Evolutionary conservation across 208 protist species (phyloP).

Genomic region (Acanthamoeba culbertsoni): DNA sequence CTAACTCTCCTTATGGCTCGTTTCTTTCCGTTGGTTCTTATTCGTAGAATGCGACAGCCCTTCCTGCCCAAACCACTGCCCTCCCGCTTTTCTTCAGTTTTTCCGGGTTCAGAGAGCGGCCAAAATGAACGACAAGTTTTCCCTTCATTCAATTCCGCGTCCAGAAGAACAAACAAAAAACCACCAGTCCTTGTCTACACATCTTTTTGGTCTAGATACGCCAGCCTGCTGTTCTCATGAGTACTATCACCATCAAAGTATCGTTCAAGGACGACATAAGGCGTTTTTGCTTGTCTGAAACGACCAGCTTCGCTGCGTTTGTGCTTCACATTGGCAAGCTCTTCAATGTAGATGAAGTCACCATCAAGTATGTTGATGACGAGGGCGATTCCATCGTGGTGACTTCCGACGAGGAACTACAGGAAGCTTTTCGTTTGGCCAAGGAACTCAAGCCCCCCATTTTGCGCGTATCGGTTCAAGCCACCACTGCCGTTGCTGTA

Average conservation of each 20-base stretch:
- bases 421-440: constrained; percentile 11
- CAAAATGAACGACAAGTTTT: background rate
- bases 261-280: background rate
- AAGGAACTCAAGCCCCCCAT: constrained; percentile 47
- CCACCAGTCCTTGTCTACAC: too few relatives aligned
- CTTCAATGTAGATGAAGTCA: background rate
- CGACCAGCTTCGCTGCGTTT: background rate
- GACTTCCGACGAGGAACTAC: constrained; percentile 28
- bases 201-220: too few relatives aligned
- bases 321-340: background rate
- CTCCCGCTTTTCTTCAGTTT: background rate
- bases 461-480: background rate
- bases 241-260: background rate
- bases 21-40: background rate
- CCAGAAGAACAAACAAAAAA: too few relatives aligned
- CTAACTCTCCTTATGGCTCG: too few relatives aligned
- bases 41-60: too few relatives aligned
- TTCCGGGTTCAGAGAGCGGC: background rate
- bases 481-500: background rate
- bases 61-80: too few relatives aligned
- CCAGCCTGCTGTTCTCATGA: background rate
- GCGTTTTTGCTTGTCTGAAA: background rate
- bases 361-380: constrained; percentile 44
- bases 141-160: background rate
- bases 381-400: constrained; percentile 23